Base-by-base conservation (phyloP, 2,329 filamentous ascomycete genomes). In the Periconia sp. region DNA sequence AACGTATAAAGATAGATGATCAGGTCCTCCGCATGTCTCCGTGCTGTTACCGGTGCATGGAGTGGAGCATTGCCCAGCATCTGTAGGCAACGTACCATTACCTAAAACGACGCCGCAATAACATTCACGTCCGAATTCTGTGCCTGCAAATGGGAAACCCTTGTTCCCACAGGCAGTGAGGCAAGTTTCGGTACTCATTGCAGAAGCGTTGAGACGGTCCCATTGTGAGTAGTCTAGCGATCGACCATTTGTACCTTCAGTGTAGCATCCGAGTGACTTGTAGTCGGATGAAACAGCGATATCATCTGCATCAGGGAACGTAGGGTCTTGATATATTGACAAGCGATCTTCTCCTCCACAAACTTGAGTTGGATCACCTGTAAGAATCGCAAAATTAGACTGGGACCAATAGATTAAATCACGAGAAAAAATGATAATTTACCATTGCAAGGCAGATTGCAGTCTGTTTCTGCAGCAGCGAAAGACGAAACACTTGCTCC, bases 111-210 rank as follows among this genome's bases (percentile, higher is more conserved):
- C 68, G 53, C 75, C 71, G 58, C 76, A 79, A 17, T 51, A 63
- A 31, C 60, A 61, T 33, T 63, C 60, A 18, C 55, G 47, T 6
- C 56, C 56, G 35, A 55, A 63, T 35, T 63, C 60, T n/a, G 75
- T 65, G 45, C 75, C 76, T 15, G 74, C 75, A 55, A 73, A 75
- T 1, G 56, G 51, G 54, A 70, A 77, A 6, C 66, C 69, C 30
- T 66, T 64, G 31, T 55, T 53, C 42, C 74, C 76, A 62, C 76
- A 79, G 47, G 70, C 62, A 50, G 61, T 57, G 40, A 77, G 64
- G 56, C 77, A 79, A 19, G 60, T 60, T 50, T 72, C 62, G n/a
- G 73, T 68, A 2, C 75, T 76, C 56, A 79, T 58, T 41, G 52
- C 58, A 7, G 55, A 46, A 19, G 57, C 49, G 52, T 61, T 65